Percentiles rank a stretch among this genome's conserved stretches.
These are phyloP conservation scores for Oryza rufipogon DNA, from an alignment of 176 grass and related monocot genomes.

Conservation along the genomic window DNA sequence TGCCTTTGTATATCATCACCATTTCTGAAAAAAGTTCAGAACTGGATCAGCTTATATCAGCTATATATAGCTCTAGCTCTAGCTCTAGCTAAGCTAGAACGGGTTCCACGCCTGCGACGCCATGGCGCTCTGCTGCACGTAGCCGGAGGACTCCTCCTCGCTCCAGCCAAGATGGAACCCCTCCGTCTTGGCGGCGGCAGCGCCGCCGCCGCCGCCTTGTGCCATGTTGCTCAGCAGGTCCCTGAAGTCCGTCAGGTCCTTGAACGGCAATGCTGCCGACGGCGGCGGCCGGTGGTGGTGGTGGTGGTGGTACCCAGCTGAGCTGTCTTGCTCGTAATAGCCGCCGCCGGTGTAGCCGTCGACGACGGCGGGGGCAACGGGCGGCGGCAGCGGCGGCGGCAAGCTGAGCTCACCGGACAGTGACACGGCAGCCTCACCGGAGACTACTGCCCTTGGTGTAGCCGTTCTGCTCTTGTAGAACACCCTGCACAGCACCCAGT, in stretches of 20 bases:
- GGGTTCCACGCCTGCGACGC: conserved; percentile 20
- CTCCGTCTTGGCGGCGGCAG: background rate
- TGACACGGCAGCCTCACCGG: background rate
- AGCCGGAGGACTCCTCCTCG: background rate
- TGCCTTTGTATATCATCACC: background rate
- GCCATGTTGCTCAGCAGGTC: conserved; percentile 42
- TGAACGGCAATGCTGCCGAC: background rate
- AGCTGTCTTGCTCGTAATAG: conserved; percentile 6
- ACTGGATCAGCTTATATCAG: background rate
- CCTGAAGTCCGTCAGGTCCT: conserved; percentile 23
- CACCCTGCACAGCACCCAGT: conserved; percentile 75
- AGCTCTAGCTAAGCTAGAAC: background rate
- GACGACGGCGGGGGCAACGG: background rate
- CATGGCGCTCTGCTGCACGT: background rate
- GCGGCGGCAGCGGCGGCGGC: background rate
- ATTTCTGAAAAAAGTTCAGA: background rate
- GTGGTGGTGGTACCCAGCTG: background rate
- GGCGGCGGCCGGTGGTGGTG: background rate
- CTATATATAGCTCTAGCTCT: background rate
- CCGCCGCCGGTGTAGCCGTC: background rate
- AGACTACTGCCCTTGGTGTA: background rate
- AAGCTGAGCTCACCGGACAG: conserved; percentile 17
- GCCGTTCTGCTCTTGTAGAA: conserved; percentile 49
- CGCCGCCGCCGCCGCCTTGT: background rate
- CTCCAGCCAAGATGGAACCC: conserved; percentile 32